Percentiles rank a stretch among this genome's conserved stretches.
These are phyloP conservation scores for Protomyces inouyei DNA, from an alignment of 1,139 yeast species.

Conservation along the genomic window DNA sequence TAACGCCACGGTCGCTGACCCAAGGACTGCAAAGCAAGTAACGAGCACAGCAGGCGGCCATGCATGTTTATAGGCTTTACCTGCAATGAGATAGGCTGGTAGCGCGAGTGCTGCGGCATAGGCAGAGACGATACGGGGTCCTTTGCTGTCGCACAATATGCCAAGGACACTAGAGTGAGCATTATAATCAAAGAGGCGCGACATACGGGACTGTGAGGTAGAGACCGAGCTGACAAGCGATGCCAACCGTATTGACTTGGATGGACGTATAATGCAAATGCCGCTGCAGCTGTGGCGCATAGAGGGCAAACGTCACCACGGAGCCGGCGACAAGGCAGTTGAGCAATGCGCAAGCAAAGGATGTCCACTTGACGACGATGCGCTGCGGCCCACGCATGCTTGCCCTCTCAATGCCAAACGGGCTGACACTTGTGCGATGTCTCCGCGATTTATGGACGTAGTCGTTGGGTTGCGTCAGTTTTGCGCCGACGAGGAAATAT, in stretches of 20 bases:
- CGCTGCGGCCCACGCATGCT: background rate
- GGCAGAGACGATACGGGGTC: constrained; percentile 68
- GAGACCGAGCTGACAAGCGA: constrained; percentile 73
- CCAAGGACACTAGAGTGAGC: constrained; percentile 51
- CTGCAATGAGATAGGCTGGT: constrained; percentile 65
- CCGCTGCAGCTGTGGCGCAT: constrained; percentile 63
- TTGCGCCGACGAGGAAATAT: too few relatives aligned
- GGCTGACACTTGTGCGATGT: background rate
- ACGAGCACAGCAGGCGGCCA: constrained; percentile 35
- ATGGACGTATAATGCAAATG: constrained; percentile 59
- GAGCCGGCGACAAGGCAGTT: constrained; percentile 25
- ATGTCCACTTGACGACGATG: constrained; percentile 7
- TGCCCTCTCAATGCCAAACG: background rate
- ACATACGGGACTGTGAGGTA: constrained; percentile 67
- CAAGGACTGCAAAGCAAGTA: constrained; percentile 33
- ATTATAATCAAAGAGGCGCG: background rate
- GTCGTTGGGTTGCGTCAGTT: background rate
- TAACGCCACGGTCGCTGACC: constrained; percentile 34
- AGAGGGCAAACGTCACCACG: constrained; percentile 57
- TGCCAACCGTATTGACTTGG: constrained; percentile 71
- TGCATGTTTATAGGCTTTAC: constrained; percentile 37
- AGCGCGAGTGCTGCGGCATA: constrained; percentile 59
- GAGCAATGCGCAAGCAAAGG: constrained; percentile 15
- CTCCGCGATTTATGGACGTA: background rate
- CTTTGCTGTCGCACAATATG: constrained; percentile 74